Percentiles rank a stretch among this genome's conserved stretches.
Conservation (phyloP, 2,329 filamentous ascomycete genomes). For the Botrytis byssoidea region DNA sequence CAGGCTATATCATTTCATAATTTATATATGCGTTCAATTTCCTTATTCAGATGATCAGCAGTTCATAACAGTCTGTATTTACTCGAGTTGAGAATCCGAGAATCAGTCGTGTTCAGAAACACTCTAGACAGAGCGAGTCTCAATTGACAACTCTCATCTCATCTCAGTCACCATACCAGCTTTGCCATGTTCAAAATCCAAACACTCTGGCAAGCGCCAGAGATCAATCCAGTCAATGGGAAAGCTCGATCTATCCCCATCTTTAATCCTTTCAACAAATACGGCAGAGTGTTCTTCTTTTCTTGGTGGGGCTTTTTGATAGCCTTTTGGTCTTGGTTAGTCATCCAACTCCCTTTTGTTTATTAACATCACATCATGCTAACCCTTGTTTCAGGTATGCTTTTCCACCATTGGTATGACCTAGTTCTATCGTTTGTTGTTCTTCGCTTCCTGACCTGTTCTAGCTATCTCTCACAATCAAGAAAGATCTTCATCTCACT, state of each 20-base stretch:
- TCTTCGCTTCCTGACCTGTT: slow-evolving; percentile 41
- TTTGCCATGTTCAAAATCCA: slow-evolving; percentile 27
- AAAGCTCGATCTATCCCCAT: slow-evolving; percentile 80
- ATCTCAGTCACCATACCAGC: background rate
- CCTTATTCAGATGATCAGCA: background rate
- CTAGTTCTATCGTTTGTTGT: background rate
- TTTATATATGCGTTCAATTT: slow-evolving; percentile 8
- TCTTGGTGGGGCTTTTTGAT: slow-evolving; percentile 84
- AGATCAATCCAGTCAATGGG: slow-evolving; percentile 70
- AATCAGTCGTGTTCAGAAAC: background rate
- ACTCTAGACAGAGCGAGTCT: background rate
- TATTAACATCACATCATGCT: slow-evolving; percentile 58
- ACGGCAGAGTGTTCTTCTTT: slow-evolving; percentile 89
- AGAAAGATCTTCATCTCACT: slow-evolving; percentile 71
- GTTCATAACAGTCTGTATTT: background rate
- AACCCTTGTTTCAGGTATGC: slow-evolving; percentile 60
- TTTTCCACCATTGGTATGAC: slow-evolving; percentile 62
- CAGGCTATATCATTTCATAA: background rate
- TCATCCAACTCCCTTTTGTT: slow-evolving; percentile 22
- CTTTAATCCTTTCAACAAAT: slow-evolving; percentile 73
- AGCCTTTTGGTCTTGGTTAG: slow-evolving; percentile 85
- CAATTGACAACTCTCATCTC: background rate
- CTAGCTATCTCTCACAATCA: slow-evolving; percentile 61
- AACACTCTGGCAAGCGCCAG: slow-evolving; percentile 35
- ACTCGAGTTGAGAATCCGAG: background rate